These are phyloP conservation scores for Dorcoceras hygrometricum DNA, from an alignment of 257 asterid species.

Conservation along the genomic window DNA sequence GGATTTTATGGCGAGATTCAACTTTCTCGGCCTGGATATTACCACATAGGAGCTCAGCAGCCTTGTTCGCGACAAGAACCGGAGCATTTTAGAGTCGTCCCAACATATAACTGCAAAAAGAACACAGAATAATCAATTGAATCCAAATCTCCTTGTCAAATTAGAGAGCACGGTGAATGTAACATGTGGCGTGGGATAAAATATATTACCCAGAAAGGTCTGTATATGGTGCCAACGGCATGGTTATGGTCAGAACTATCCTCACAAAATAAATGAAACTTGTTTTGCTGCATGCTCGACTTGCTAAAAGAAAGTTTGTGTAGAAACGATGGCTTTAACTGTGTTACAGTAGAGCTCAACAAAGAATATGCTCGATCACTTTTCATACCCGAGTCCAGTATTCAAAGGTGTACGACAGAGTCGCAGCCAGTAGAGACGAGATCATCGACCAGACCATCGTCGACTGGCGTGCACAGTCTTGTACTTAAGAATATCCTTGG, in stretches of 20 bases:
- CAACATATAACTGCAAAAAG: conserved; percentile 58
- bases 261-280: neutral
- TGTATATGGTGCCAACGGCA: conserved; percentile 38
- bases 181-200: neutral
- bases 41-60: conserved; percentile 61
- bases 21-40: conserved; percentile 57
- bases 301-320: conserved; percentile 34
- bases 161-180: neutral
- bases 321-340: conserved; percentile 25
- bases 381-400: conserved; percentile 37
- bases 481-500: conserved; percentile 67
- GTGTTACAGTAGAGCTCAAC: conserved; percentile 3
- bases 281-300: conserved; percentile 31
- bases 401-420: conserved; percentile 52
- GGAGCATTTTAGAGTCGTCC: conserved; percentile 60
- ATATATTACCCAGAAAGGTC: conserved; percentile 63
- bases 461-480: conserved; percentile 38
- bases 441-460: conserved; percentile 27
- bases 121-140: conserved; percentile 5
- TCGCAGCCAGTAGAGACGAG: conserved; percentile 46
- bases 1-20: conserved; percentile 38
- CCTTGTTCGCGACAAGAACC: conserved; percentile 51
- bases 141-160: neutral
- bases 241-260: neutral
- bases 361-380: conserved; percentile 13